phyloP scores from a whole-genome alignment of 139 green algal species.

The Spirogloea muscicola region DNA sequence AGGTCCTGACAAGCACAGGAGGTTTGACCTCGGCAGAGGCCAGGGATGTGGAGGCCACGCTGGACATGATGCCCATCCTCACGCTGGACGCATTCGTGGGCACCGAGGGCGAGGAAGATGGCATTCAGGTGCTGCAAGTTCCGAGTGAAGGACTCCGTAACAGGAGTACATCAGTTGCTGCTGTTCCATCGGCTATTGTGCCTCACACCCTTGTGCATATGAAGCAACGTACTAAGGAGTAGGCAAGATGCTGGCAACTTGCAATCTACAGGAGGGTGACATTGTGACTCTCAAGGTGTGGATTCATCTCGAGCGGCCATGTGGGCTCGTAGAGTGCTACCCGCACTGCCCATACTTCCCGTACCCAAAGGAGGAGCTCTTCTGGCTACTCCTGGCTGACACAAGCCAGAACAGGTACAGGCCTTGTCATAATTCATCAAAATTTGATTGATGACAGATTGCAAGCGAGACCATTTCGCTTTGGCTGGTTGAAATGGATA shows the following conservation, averaged over 20 bases:
- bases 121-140: too few species aligned
- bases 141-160: too few species aligned
- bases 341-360: slow-evolving; percentile 48
- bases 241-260: too few species aligned
- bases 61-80: slow-evolving; percentile 22
- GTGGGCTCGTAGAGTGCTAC: not conserved
- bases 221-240: too few species aligned
- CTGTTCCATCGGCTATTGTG: too few species aligned
- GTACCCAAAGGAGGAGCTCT: slow-evolving; percentile 49
- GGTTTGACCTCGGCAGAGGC: slow-evolving; percentile 4
- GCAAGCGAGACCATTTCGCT: too few species aligned
- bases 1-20: not conserved
- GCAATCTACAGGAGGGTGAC: slow-evolving; percentile 46
- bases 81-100: slow-evolving; percentile 24
- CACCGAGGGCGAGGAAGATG: slow-evolving; percentile 40
- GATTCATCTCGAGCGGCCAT: slow-evolving; percentile 25
- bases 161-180: too few species aligned
- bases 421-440: too few species aligned
- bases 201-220: too few species aligned
- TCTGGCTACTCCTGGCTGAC: slow-evolving; percentile 52
- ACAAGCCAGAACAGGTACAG: slow-evolving; percentile 23
- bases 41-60: slow-evolving; percentile 16
- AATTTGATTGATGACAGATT: too few species aligned
- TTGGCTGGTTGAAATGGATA: too few species aligned
- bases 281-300: slow-evolving; percentile 45